Percentiles rank a stretch among this genome's conserved stretches.
phyloP scores from a whole-genome alignment of 352 stramenopile genomes.

The Phytophthora hibernalis region DNA sequence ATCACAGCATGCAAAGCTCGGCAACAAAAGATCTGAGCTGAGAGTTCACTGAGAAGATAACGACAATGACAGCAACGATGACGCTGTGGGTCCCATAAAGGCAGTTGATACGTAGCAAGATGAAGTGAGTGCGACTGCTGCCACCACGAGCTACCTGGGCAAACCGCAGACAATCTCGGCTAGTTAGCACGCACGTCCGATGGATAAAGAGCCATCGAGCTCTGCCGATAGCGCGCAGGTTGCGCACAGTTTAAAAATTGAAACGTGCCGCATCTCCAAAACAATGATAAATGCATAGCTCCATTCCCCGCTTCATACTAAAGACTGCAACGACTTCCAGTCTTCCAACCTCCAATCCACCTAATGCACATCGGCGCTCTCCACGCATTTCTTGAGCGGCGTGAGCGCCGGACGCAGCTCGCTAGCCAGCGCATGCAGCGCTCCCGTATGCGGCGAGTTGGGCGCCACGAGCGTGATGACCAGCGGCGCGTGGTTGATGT shows the following conservation, averaged over 20 bases:
- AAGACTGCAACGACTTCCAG: background rate
- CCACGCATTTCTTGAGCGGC: conserved; percentile 76
- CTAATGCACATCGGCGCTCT: conserved; percentile 77
- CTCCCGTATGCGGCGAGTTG: conserved; percentile 65
- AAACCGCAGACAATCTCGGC: conserved; percentile 33
- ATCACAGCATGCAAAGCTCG: conserved; percentile 43
- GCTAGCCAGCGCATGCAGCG: conserved; percentile 60
- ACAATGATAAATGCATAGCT: background rate
- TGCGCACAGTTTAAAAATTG: too few species aligned
- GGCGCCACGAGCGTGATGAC: conserved; percentile 82
- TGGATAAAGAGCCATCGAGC: too few species aligned
- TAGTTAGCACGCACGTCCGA: too few species aligned
- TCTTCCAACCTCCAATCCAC: background rate
- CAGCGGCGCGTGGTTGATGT: conserved; percentile 80
- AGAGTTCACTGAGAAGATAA: conserved; percentile 66
- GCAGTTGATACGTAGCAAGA: conserved; percentile 10
- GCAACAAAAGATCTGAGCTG: conserved; percentile 63
- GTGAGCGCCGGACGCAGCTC: conserved; percentile 68
- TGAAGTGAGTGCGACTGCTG: conserved; percentile 21
- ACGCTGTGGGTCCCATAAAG: background rate
- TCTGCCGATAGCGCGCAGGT: too few species aligned
- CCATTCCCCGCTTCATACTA: background rate
- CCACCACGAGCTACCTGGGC: conserved; percentile 30
- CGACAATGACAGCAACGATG: too few species aligned
- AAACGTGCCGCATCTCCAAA: background rate